Base-by-base conservation (phyloP, 2,329 filamentous ascomycete genomes). In the Mycosphaerelloides madeirae region DNA sequence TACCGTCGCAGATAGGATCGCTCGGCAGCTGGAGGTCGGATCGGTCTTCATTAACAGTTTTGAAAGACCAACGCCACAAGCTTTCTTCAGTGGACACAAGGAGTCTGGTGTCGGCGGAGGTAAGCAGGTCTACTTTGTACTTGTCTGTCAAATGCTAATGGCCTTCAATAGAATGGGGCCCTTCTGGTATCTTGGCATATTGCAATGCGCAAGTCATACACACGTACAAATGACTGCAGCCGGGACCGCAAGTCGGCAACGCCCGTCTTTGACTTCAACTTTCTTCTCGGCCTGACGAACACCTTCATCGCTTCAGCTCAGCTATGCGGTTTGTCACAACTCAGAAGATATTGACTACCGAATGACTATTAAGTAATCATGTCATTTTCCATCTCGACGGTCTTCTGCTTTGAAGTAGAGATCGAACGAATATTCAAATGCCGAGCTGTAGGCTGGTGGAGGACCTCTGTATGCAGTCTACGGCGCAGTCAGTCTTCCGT, bases 51-150 rank as follows among this genome's bases (percentile, higher is more conserved):
- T 80, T 43, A 81, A 81, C 62, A 70, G 66, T 14, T 73, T 64
- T 48, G 68, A 73, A 58, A 70, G 71, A 59, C 65, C 67, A 0
- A 71, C 67, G 3, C 69, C 73, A 1, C 63, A 69, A 52, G 73
- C 71, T 3, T 61, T 68, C 53, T 90, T 90, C 55, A 83, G 84
- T 43, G 87, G 88, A 0, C 87, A 78, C 74, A 91, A 90, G 70
- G 78, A 88, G 69, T 41, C 29, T 46, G 58, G 57, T 35, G 60
- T 60, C 36, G 58, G 56, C 37, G 57, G 87, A n/a, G n/a, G n/a
- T n/a, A n/a, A n/a, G n/a, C n/a, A n/a, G n/a, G n/a, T n/a, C n/a
- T n/a, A n/a, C n/a, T n/a, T n/a, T n/a, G n/a, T n/a, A n/a, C n/a
- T n/a, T n/a, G n/a, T n/a, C n/a, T n/a, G n/a, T n/a, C n/a, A n/a